Conservation (phyloP, 148 eudicot species). For the Rhododendron vialii region DNA sequence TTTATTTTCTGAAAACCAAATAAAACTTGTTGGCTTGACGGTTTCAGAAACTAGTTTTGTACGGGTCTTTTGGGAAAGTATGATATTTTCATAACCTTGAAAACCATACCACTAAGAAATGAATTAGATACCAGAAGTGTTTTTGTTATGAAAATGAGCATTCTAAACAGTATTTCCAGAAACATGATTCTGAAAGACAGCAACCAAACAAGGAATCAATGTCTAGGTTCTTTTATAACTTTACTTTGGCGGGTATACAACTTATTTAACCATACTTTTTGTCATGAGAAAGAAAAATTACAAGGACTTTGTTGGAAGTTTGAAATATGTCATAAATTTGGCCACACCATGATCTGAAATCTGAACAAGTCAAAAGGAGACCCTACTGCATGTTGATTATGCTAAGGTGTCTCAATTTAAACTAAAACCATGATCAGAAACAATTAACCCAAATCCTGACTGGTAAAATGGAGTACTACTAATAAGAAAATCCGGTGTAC, state of each 20-base stretch:
- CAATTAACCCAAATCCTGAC: neutral
- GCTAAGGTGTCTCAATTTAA: too few species aligned
- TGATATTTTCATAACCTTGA: neutral
- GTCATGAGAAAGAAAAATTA: neutral
- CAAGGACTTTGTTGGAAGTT: neutral
- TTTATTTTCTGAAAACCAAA: neutral
- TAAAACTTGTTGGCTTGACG: neutral
- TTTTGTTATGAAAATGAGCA: neutral
- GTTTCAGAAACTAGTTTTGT: neutral
- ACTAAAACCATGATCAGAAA: neutral
- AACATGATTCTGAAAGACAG: neutral
- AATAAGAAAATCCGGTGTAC: constrained; percentile 29
- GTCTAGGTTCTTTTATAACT: neutral
- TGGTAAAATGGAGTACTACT: neutral
- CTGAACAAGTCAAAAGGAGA: too few species aligned
- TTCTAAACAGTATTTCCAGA: neutral
- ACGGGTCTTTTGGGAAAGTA: neutral
- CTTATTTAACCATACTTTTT: neutral
- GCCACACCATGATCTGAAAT: too few species aligned
- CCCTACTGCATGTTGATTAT: too few species aligned
- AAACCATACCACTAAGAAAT: neutral
- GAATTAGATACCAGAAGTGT: neutral
- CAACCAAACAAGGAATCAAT: neutral
- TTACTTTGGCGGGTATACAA: neutral
- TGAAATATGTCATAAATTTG: neutral